Base-by-base conservation (phyloP, 805 yeast species). In the Torulaspora quercuum region DNA sequence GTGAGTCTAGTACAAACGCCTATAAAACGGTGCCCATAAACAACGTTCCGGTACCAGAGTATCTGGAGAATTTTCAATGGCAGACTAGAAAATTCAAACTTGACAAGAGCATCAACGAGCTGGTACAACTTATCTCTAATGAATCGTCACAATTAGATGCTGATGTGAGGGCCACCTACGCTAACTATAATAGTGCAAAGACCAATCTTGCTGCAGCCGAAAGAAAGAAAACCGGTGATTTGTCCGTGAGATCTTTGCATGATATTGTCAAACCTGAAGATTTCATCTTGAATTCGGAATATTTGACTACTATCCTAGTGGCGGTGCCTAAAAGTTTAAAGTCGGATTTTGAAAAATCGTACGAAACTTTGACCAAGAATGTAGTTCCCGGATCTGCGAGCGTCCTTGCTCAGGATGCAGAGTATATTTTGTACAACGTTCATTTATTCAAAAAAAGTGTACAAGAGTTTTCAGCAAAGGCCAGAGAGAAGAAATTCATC, bases 361-460 rank as follows among this genome's bases (percentile, higher is more conserved):
- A 92, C 65, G 99, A 92, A 67, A 72, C 83, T 3, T 64, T 87
- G 43, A 67, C 81, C 12, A 70, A 75, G 29, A 82, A 86, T 70
- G 95, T 92, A 24, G 95, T 92, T 23, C 99, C 99, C 39, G 79
- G 97, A 53, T 77, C 88, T 23, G 96, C 97, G 1, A 61, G 70
- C 17, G 64, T 74, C 34, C 72, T 92, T 41, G 68, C 83, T 6
- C 64, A 72, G 35, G 99, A 92, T 64, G 63, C 72, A 18, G 96
- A 89, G 46, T 90, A 68, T 58, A 56, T 68, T 18, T 70, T 92
- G 42, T 89, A 75, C 67, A 73, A 80, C 32, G 88, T 87, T 11
- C 85, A 95, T 3, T 61, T 92, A 44, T 92, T 92, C 74, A 84
- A 82, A 53, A 92, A 88, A 64, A 81, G 68, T 51, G 78, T 76